A percentile compares a stretch with the other conserved stretches of the same genome.
Evolutionary conservation across 139 green algal species (phyloP).

Genomic region (Yamagishiella unicocca): DNA sequence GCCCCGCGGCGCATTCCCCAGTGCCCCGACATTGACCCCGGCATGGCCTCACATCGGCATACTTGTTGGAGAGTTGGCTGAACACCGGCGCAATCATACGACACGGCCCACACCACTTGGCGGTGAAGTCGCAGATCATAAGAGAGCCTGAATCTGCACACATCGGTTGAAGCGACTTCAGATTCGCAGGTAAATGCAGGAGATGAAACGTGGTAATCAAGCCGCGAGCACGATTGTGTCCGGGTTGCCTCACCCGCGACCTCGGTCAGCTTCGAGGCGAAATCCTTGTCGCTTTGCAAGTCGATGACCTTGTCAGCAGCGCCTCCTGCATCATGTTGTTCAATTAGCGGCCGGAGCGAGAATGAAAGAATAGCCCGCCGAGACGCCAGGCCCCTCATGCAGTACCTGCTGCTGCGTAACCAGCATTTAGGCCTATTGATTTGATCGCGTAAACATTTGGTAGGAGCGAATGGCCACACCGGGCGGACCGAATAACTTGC

Average conservation of each 20-base stretch:
- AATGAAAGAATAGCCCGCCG: not conserved
- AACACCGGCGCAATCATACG: slow-evolving; percentile 41
- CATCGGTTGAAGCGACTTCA: not conserved
- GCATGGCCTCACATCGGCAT: slow-evolving; percentile 1
- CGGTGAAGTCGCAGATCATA: slow-evolving; percentile 39
- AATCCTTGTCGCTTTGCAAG: slow-evolving; percentile 28
- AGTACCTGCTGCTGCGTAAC: slow-evolving; percentile 17
- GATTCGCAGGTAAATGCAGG: too few relatives aligned
- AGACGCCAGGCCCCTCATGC: too few relatives aligned
- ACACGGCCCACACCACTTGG: slow-evolving; percentile 41
- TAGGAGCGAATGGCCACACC: not conserved
- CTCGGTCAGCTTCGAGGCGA: not conserved
- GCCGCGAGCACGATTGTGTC: not conserved
- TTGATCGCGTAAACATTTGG: not conserved
- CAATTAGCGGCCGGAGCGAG: too few relatives aligned
- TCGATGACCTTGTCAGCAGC: slow-evolving; percentile 11
- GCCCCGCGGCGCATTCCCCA: too few relatives aligned
- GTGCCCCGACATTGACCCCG: too few relatives aligned
- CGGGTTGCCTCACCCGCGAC: not conserved
- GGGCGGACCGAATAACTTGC: not conserved
- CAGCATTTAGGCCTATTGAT: not conserved
- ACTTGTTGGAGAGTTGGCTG: slow-evolving; percentile 37
- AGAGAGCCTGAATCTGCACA: not conserved
- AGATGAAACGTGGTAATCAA: not conserved
- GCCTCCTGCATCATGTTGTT: not conserved